These are phyloP conservation scores for Citrus maxima DNA, from an alignment of 345 rosid genomes.

Conservation along the genomic window DNA sequence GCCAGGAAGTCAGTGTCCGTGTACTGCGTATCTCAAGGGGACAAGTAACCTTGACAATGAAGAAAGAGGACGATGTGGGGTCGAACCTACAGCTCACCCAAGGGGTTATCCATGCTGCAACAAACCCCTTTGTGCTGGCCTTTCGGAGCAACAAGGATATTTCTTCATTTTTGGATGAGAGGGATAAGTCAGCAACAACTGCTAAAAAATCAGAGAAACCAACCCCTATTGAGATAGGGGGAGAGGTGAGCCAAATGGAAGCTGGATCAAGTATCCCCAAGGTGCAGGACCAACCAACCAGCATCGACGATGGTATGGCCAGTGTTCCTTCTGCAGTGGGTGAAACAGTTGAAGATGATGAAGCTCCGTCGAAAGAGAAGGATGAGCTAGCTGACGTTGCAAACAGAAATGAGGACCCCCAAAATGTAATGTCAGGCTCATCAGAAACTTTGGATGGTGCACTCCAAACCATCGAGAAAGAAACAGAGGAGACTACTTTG, in stretches of 20 bases:
- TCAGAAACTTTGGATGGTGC: constrained; percentile 21
- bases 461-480: constrained; percentile 22
- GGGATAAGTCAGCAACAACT: constrained; percentile 46
- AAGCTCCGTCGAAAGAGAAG: constrained; percentile 14
- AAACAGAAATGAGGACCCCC: background rate
- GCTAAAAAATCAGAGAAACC: constrained; percentile 17
- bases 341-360: constrained; percentile 23
- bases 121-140: constrained; percentile 77
- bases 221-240: constrained; percentile 22
- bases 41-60: constrained; percentile 86
- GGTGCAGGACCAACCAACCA: constrained; percentile 23
- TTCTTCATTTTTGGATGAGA: constrained; percentile 67
- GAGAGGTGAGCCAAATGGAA: constrained; percentile 20
- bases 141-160: constrained; percentile 73
- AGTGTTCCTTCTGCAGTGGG: constrained; percentile 20
- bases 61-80: constrained; percentile 51
- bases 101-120: constrained; percentile 60
- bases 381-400: constrained; percentile 5
- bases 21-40: constrained; percentile 69
- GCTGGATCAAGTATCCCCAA: constrained; percentile 28
- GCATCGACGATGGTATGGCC: constrained; percentile 5
- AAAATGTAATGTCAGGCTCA: constrained; percentile 1
- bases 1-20: constrained; percentile 73
- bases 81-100: constrained; percentile 38
- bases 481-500: constrained; percentile 14